A percentile compares a stretch with the other conserved stretches of the same genome.
phyloP scores from a whole-genome alignment of 2,329 filamentous ascomycete genomes.

The Fusarium fracticaudum region DNA sequence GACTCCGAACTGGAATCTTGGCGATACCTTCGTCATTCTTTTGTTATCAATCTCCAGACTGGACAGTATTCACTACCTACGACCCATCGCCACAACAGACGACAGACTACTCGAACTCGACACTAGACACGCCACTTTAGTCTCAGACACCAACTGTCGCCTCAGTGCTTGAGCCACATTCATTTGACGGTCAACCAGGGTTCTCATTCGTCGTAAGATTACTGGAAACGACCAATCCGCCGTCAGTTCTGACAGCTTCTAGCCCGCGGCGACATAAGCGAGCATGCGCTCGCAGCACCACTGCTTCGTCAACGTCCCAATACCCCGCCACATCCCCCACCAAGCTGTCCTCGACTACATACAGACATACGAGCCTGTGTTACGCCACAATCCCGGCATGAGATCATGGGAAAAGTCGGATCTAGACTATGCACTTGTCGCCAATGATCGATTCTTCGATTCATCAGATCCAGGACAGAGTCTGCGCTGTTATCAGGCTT shows the following conservation, averaged over 20 bases:
- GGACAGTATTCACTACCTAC: background rate
- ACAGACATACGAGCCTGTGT: conserved; percentile 53
- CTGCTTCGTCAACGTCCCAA: conserved; percentile 52
- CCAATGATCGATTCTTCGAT: conserved; percentile 53
- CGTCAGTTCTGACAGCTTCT: background rate
- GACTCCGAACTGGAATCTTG: background rate
- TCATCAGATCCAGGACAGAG: conserved; percentile 42
- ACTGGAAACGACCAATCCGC: background rate
- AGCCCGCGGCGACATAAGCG: background rate
- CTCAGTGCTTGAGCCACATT: background rate
- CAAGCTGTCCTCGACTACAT: conserved; percentile 50
- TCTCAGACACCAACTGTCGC: background rate
- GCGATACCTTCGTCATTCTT: background rate
- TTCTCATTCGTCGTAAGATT: background rate
- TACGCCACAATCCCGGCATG: conserved; percentile 52
- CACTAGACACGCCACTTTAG: background rate
- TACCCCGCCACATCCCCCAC: conserved; percentile 50
- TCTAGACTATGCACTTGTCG: conserved; percentile 45
- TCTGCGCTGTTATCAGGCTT: conserved; percentile 46
- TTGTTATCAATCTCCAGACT: background rate
- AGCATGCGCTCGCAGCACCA: conserved; percentile 45
- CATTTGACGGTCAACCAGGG: background rate
- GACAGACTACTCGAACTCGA: rapidly evolving
- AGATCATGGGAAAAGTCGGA: conserved; percentile 46
- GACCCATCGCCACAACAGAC: too few relatives aligned